Evolutionary conservation across 768 basidiomycete genomes (phyloP).

Genomic region (Coprinopsis marcescibilis): DNA sequence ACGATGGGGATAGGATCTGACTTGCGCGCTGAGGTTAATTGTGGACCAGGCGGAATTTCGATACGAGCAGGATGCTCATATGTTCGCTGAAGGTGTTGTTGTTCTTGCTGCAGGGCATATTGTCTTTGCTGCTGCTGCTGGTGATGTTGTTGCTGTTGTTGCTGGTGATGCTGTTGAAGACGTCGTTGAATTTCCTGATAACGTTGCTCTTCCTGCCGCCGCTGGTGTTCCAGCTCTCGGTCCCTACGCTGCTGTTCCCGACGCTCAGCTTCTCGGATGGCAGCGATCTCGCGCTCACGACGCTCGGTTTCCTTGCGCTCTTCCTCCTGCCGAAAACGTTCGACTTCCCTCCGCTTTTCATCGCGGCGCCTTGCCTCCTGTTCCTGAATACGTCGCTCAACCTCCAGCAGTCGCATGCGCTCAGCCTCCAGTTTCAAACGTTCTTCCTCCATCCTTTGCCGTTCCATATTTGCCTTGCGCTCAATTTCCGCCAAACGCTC

Average conservation of each 20-base stretch:
- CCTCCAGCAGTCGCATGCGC: constrained; percentile 9
- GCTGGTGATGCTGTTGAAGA: constrained; percentile 20
- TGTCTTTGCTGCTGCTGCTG: constrained; percentile 18
- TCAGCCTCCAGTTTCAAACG: constrained; percentile 10
- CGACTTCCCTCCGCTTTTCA: constrained; percentile 9
- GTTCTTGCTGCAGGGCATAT: constrained; percentile 6
- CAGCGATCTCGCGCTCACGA: constrained; percentile 9
- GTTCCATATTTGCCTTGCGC: constrained; percentile 11
- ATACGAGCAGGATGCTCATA: constrained; percentile 16
- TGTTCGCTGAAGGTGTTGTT: constrained; percentile 8
- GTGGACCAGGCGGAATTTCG: constrained; percentile 16
- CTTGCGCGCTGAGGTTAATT: constrained; percentile 14
- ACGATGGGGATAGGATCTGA: constrained; percentile 15
- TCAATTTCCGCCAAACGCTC: constrained; percentile 13
- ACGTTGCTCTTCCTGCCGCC: constrained; percentile 14
- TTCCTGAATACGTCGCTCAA: constrained; percentile 10
- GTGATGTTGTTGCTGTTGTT: constrained; percentile 22
- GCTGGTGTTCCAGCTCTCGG: constrained; percentile 13
- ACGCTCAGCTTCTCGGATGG: constrained; percentile 8
- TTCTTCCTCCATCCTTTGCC: constrained; percentile 11
- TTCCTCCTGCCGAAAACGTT: constrained; percentile 10
- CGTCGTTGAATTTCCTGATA: constrained; percentile 17
- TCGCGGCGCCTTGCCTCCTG: constrained; percentile 8
- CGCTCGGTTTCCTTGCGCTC: constrained; percentile 1
- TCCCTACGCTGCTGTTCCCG: constrained; percentile 10